These are phyloP conservation scores for Pichia californica DNA, from an alignment of 805 yeast species.

Conservation along the genomic window DNA sequence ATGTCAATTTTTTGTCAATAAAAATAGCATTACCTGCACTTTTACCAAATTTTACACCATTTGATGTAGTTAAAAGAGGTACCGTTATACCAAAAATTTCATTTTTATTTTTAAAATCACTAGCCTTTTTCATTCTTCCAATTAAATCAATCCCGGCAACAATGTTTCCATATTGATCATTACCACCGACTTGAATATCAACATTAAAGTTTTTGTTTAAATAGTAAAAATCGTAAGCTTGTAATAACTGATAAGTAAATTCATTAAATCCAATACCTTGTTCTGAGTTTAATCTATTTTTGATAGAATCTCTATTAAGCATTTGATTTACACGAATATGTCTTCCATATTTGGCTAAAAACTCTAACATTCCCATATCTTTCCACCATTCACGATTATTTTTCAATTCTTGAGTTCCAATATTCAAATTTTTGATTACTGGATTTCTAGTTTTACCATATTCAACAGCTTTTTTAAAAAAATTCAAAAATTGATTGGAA, in stretches of 20 bases:
- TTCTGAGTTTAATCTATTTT: slow-evolving; percentile 59
- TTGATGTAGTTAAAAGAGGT: slow-evolving; percentile 79
- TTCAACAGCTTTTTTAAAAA: slow-evolving; percentile 54
- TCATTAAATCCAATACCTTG: slow-evolving; percentile 89
- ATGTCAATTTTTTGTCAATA: slow-evolving; percentile 66
- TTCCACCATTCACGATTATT: slow-evolving; percentile 89
- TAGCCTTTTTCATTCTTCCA: slow-evolving; percentile 40
- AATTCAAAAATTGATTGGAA: slow-evolving; percentile 50
- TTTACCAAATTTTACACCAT: slow-evolving; percentile 93
- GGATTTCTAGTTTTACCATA: slow-evolving; percentile 52
- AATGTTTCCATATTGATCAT: slow-evolving; percentile 97
- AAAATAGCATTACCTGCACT: slow-evolving; percentile 96
- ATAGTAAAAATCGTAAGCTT: slow-evolving; percentile 91
- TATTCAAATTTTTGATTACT: slow-evolving; percentile 6
- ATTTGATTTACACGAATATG: slow-evolving; percentile 77
- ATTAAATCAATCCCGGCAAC: slow-evolving; percentile 93
- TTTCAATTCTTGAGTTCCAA: slow-evolving; percentile 24
- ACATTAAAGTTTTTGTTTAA: slow-evolving; percentile 54
- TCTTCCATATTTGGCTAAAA: slow-evolving; percentile 69
- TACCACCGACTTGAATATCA: slow-evolving; percentile 84
- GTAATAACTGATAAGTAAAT: slow-evolving; percentile 86
- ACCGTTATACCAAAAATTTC: slow-evolving; percentile 75
- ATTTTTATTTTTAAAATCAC: slow-evolving; percentile 7
- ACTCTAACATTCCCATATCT: slow-evolving; percentile 65
- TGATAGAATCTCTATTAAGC: slow-evolving; percentile 85